Evolutionary conservation across 371 early-diverging fungal genomes (phyloP).

Genomic region (Sporodiniella umbellata): DNA sequence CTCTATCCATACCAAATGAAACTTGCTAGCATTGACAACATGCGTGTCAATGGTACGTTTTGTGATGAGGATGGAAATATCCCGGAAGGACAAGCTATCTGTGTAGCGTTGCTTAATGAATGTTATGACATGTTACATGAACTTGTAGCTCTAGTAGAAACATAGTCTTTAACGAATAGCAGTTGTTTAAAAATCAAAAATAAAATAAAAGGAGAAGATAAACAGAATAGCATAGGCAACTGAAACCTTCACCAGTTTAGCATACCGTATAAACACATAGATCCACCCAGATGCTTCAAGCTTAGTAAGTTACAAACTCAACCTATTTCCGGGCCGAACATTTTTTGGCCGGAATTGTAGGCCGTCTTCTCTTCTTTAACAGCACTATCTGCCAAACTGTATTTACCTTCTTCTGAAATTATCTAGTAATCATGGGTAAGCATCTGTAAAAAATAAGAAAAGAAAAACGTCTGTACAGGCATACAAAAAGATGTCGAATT

Average conservation of each 20-base stretch:
- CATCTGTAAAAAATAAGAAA: no score
- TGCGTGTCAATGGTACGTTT: conserved; percentile 85
- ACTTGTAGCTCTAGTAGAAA: conserved; percentile 44
- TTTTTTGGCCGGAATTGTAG: neutral
- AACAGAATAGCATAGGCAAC: no score
- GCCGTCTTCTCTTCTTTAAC: neutral
- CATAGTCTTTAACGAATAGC: no score
- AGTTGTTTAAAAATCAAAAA: no score
- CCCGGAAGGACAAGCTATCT: conserved; percentile 84
- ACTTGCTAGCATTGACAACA: conserved; percentile 75
- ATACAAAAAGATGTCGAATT: neutral
- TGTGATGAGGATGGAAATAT: conserved; percentile 78
- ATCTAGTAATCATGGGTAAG: conserved; percentile 26
- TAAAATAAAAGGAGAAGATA: no score
- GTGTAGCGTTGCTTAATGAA: conserved; percentile 79
- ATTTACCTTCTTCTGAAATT: conserved; percentile 23
- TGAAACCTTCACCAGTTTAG: no score
- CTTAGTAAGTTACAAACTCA: no score
- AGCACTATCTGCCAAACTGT: neutral
- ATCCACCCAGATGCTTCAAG: no score
- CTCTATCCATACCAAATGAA: conserved; percentile 88
- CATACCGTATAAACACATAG: no score
- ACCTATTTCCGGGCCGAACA: neutral
- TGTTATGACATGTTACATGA: conserved; percentile 87
- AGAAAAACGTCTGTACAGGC: neutral